Evolutionary conservation across 2,329 filamentous ascomycete genomes (phyloP).

Genomic region (Teratosphaeria zuluensis): DNA sequence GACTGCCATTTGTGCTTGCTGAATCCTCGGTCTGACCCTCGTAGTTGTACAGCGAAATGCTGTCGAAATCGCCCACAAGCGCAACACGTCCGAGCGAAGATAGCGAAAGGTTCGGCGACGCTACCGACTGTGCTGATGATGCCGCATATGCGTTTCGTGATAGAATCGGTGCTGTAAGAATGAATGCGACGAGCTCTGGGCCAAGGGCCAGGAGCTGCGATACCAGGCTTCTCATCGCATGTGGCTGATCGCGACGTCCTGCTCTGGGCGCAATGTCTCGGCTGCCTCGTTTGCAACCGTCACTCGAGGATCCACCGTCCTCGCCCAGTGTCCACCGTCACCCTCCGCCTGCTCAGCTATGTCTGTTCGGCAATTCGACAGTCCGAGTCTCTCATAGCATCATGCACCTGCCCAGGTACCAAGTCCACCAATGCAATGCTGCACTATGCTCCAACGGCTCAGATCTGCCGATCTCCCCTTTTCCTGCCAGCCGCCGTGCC

Average conservation of each 20-base stretch:
- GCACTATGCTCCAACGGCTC: neutral
- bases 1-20: slow-evolving; percentile 64
- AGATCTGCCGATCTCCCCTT: neutral
- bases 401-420: neutral
- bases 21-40: slow-evolving; percentile 64
- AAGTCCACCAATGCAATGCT: neutral
- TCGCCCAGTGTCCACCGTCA: neutral
- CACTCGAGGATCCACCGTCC: neutral
- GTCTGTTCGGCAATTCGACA: neutral
- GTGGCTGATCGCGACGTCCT: neutral
- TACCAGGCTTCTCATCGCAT: slow-evolving; percentile 19
- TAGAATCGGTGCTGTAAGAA: slow-evolving; percentile 20
- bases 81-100: slow-evolving; percentile 70
- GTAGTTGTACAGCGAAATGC: slow-evolving; percentile 82
- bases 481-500: neutral
- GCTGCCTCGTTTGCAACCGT: neutral
- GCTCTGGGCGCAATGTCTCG: neutral
- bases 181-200: slow-evolving; percentile 25
- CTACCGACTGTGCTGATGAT: slow-evolving; percentile 31
- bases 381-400: neutral
- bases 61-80: slow-evolving; percentile 79
- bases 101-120: slow-evolving; percentile 66
- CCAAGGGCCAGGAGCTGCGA: slow-evolving; percentile 25
- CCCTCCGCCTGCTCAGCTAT: neutral
- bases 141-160: slow-evolving; percentile 11